These are phyloP conservation scores for Grosmannia serpens DNA, from an alignment of 2,329 filamentous ascomycete species.

Conservation along the genomic window DNA sequence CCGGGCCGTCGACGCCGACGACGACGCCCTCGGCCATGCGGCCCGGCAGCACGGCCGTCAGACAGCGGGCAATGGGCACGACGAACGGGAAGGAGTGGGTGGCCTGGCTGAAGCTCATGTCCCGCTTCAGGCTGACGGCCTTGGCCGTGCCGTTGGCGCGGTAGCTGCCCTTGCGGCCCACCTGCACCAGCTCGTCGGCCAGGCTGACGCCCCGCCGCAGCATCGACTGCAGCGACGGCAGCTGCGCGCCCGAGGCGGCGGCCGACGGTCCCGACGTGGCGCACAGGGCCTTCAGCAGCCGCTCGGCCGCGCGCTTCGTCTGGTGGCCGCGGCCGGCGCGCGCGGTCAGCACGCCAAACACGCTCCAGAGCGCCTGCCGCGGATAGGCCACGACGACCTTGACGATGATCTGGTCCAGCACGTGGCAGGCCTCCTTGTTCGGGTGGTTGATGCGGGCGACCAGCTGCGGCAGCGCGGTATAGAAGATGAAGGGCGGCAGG, in stretches of 20 bases:
- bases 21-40: not conserved
- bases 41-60: conserved; percentile 67
- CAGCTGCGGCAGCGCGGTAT: conserved; percentile 77
- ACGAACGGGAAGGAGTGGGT: conserved; percentile 74
- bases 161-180: conserved; percentile 57
- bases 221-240: conserved; percentile 4
- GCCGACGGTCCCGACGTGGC: not conserved
- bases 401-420: conserved; percentile 67
- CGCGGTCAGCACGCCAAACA: conserved; percentile 70
- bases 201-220: conserved; percentile 36
- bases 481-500: conserved; percentile 67
- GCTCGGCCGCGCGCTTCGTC: conserved; percentile 57
- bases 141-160: conserved; percentile 63
- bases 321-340: conserved; percentile 5
- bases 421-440: conserved; percentile 63
- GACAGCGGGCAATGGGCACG: conserved; percentile 74
- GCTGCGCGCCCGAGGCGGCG: not conserved
- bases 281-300: conserved; percentile 28
- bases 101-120: conserved; percentile 77
- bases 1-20: not conserved
- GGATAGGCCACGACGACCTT: conserved; percentile 83
- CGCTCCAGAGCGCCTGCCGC: conserved; percentile 81
- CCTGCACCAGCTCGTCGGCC: conserved; percentile 34
- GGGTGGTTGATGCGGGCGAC: conserved; percentile 92
- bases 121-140: conserved; percentile 60